phyloP scores from a whole-genome alignment of 345 rosid genomes.

The Pugionium dolabratum region DNA sequence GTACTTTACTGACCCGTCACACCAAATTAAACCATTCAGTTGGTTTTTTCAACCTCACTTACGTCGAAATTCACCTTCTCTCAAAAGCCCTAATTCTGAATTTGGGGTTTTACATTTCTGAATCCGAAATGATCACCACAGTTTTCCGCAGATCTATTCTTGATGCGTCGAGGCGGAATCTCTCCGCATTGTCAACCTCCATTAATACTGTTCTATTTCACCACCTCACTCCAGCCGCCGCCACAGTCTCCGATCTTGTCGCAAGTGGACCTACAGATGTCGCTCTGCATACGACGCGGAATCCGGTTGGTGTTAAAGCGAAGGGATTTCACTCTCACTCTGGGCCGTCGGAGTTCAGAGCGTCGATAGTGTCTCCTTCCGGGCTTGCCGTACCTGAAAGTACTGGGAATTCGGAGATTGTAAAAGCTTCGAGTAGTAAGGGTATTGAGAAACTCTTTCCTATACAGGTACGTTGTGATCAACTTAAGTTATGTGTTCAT shows the following conservation, averaged over 20 bases:
- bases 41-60: not conserved
- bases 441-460: constrained; percentile 38
- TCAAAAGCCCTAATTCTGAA: constrained; percentile 42
- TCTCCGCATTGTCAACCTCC: constrained; percentile 23
- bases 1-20: not conserved
- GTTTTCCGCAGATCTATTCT: constrained; percentile 34
- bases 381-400: constrained; percentile 45
- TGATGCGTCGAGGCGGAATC: constrained; percentile 24
- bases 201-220: constrained; percentile 15
- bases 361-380: constrained; percentile 41
- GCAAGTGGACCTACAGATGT: not conserved
- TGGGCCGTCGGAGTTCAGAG: constrained; percentile 40
- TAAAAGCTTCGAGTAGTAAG: constrained; percentile 53
- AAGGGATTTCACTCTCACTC: constrained; percentile 58
- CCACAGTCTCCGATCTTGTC: constrained; percentile 29
- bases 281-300: not conserved
- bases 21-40: not conserved
- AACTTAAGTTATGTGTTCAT: too few species aligned
- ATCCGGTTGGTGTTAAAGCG: constrained; percentile 5
- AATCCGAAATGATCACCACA: constrained; percentile 35
- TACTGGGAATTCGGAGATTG: constrained; percentile 39
- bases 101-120: constrained; percentile 26
- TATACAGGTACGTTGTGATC: constrained; percentile 74
- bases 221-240: constrained; percentile 21
- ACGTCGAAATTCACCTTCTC: not conserved